Conservation (phyloP, 352 stramenopile genomes). For the Pythium brassicae region DNA sequence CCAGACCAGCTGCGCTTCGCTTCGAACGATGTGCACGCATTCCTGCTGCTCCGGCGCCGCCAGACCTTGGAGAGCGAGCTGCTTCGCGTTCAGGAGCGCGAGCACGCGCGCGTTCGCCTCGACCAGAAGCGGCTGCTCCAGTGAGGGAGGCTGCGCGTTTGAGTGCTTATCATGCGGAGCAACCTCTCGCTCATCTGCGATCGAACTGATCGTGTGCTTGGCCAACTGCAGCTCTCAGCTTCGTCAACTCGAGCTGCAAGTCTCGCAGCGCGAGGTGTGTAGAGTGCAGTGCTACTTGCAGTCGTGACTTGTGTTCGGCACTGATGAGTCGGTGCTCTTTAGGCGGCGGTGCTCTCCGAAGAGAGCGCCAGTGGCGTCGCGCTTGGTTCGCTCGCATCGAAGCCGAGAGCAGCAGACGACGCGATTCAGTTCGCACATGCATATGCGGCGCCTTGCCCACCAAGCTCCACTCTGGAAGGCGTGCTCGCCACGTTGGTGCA, state of each 20-base stretch:
- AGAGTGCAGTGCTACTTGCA: not conserved
- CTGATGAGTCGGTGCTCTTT: no score
- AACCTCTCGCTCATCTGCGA: not conserved
- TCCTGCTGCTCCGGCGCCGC: constrained; percentile 8
- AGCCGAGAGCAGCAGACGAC: not conserved
- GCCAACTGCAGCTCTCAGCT: constrained; percentile 20
- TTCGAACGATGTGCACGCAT: not conserved
- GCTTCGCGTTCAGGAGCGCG: constrained; percentile 20
- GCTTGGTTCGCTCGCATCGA: no score
- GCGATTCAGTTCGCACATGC: no score
- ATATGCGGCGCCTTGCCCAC: no score
- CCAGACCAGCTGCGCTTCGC: not conserved
- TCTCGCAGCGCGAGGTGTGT: constrained; percentile 24
- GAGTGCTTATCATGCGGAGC: not conserved
- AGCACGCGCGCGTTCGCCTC: constrained; percentile 11
- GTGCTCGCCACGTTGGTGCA: constrained; percentile 17
- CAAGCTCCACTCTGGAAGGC: constrained; percentile 3
- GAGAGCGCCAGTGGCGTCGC: not conserved
- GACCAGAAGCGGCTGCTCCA: constrained; percentile 17
- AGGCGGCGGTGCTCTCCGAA: not conserved
- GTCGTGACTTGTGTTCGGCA: no score
- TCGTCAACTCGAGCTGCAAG: constrained; percentile 25
- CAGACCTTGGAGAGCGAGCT: constrained; percentile 23
- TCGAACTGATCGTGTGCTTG: no score
- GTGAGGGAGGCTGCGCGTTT: not conserved